Percentiles rank a stretch among this genome's conserved stretches.
These are phyloP conservation scores for Candida quercuum DNA, from an alignment of 805 yeast genomes.

Conservation along the genomic window DNA sequence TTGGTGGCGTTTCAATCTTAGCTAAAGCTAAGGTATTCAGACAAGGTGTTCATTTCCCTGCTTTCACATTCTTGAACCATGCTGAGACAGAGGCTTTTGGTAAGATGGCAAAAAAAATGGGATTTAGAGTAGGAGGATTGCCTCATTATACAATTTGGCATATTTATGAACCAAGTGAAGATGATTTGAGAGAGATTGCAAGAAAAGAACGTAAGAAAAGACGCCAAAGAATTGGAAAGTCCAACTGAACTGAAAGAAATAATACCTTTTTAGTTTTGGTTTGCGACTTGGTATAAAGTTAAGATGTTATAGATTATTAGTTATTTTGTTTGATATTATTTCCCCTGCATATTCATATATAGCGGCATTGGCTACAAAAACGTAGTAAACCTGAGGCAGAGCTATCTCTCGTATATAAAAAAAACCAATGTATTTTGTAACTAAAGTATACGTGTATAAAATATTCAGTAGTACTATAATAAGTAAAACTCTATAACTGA, in stretches of 20 bases:
- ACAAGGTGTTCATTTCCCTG: slow-evolving; percentile 80
- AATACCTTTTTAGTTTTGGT: too few relatives aligned
- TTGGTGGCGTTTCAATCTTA: slow-evolving; percentile 80
- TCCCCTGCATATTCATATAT: too few relatives aligned
- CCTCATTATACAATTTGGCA: slow-evolving; percentile 93
- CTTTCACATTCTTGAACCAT: slow-evolving; percentile 77
- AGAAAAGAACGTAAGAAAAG: slow-evolving; percentile 62
- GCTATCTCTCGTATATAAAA: too few relatives aligned
- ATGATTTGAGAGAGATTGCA: slow-evolving; percentile 68
- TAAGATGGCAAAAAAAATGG: slow-evolving; percentile 73
- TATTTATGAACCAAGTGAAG: slow-evolving; percentile 84
- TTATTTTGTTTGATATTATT: too few relatives aligned
- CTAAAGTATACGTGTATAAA: too few relatives aligned
- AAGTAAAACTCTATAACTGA: not conserved
- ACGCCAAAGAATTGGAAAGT: slow-evolving; percentile 25
- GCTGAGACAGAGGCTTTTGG: slow-evolving; percentile 90
- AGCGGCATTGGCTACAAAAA: too few relatives aligned
- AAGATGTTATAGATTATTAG: too few relatives aligned
- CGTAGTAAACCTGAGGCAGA: too few relatives aligned
- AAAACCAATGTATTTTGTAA: too few relatives aligned
- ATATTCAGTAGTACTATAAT: too few relatives aligned
- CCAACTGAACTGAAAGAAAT: too few relatives aligned
- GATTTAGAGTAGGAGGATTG: slow-evolving; percentile 77
- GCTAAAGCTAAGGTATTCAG: slow-evolving; percentile 72
- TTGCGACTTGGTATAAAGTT: too few relatives aligned